Evolutionary conservation across 306 rosid species (phyloP).

Genomic region (Purshia tridentata): DNA sequence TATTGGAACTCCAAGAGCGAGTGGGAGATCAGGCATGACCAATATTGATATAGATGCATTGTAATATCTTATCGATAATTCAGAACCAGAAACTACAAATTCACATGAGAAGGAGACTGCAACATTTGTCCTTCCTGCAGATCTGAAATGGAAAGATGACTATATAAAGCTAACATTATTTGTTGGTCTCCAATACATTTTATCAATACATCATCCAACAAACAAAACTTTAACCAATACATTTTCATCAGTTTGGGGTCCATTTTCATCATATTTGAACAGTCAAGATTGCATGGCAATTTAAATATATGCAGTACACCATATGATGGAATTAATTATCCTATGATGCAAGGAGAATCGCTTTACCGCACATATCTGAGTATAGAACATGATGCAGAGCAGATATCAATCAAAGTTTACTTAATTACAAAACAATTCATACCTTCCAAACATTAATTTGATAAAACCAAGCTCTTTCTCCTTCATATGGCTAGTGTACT

Average conservation of each 20-base stretch:
- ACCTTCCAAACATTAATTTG: conserved; percentile 85
- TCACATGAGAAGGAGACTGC: conserved; percentile 74
- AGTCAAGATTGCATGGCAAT: too few relatives aligned
- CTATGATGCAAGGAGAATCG: not conserved
- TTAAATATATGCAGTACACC: not conserved
- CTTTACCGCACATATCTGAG: not conserved
- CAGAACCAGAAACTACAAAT: conserved; percentile 48
- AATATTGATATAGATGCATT: conserved; percentile 64
- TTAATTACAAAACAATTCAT: conserved; percentile 9
- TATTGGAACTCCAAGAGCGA: conserved; percentile 82
- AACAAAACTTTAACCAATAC: not conserved
- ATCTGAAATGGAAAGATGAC: conserved; percentile 40
- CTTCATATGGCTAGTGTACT: conserved; percentile 39
- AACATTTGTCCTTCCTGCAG: conserved; percentile 79
- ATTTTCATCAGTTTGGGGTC: not conserved
- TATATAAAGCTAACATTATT: too few relatives aligned
- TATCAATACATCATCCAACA: too few relatives aligned
- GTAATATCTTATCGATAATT: conserved; percentile 46
- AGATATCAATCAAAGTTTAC: conserved; percentile 1
- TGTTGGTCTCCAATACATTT: too few relatives aligned
- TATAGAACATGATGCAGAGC: not conserved
- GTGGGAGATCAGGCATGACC: conserved; percentile 82
- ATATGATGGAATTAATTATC: not conserved
- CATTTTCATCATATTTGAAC: too few relatives aligned
- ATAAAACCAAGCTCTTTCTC: conserved; percentile 66